Percentiles rank a stretch among this genome's conserved stretches.
Conservation (phyloP, 352 stramenopile genomes). For the Phytophthora sp. region DNA sequence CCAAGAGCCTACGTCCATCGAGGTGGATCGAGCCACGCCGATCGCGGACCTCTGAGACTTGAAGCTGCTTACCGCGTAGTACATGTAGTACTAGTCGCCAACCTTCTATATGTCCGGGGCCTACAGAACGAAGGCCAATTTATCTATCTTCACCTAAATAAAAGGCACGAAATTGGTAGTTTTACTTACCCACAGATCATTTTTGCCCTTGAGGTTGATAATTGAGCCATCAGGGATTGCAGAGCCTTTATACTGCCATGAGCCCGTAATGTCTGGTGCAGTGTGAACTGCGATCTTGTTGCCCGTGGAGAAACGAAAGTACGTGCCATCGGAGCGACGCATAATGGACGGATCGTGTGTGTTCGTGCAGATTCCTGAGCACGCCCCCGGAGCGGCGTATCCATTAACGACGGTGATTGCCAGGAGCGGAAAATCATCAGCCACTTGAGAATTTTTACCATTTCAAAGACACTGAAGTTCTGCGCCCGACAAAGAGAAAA, state of each 20-base stretch:
- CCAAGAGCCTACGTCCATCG: conserved; percentile 51
- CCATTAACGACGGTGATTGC: conserved; percentile 9
- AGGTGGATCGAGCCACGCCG: conserved; percentile 43
- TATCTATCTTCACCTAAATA: background rate
- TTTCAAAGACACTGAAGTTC: too few relatives aligned
- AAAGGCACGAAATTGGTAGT: background rate
- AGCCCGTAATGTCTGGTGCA: conserved; percentile 39
- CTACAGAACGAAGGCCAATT: conserved; percentile 1
- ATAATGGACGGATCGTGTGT: conserved; percentile 51
- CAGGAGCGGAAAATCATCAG: conserved; percentile 25
- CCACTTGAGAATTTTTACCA: too few relatives aligned
- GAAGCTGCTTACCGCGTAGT: conserved; percentile 62
- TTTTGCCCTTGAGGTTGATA: conserved; percentile 47
- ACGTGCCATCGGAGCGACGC: conserved; percentile 43
- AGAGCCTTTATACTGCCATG: conserved; percentile 48
- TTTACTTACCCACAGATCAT: conserved; percentile 48
- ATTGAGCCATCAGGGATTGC: conserved; percentile 45
- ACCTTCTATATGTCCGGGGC: conserved; percentile 51
- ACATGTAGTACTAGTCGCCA: conserved; percentile 60
- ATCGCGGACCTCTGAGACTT: conserved; percentile 51
- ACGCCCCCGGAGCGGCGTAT: conserved; percentile 24
- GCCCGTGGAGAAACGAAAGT: conserved; percentile 54
- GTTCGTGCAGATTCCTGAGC: conserved; percentile 36
- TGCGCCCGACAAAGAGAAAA: too few relatives aligned
- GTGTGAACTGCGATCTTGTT: conserved; percentile 50